Base-by-base conservation (phyloP, 768 basidiomycete genomes). In the Amanita jacksonii region DNA sequence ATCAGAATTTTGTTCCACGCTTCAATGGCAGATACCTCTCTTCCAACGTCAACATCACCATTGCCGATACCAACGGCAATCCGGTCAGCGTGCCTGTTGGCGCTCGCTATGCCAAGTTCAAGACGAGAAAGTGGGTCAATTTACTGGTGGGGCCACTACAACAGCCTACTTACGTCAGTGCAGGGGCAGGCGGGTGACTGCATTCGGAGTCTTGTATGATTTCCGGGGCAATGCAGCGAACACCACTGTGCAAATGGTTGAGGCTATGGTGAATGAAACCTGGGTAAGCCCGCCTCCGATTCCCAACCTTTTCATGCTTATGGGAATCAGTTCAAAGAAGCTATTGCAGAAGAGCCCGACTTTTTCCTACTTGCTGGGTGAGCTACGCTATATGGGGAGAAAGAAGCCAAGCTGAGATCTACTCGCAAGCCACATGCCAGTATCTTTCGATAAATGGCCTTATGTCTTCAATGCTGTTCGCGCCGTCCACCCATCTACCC, bases 41-140 rank as follows among this genome's bases (percentile, higher is more conserved):
- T 1, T 86, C 81, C 2, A 94, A 94, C 53, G 85, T 77, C 44
- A 86, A 93, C 63, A 86, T 94, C 56, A 90, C 88, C 1, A 55
- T 84, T 8, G 49, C 68, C 12, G 70, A 74, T 52, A 53, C 61
- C 25, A 47, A 64, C 15, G 63, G 64, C 23, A 53, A 65, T 28
- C 55, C 58, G 3, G 60, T 64, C 24, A 67, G 50, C 38, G 55
- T 60, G 4, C 63, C 67, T 1, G 61, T 69, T 38, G 73, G 67
- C 34, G 60, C 64, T 65, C 77, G 78, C 12, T 86, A 70, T 53
- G 62, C 66, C 19, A 89, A 86, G 58, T 89, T 89, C 64, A 76
- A 65, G 45, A 91, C 87, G 2, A 59, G 67, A 46, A 79, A 78
- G 86, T 88, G 49, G 40, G 76, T 52, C 15, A 9, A 4, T 33